A percentile compares a stretch with the other conserved stretches of the same genome.
Conservation (phyloP, 768 basidiomycete genomes). For the Pisolithus microcarpus region DNA sequence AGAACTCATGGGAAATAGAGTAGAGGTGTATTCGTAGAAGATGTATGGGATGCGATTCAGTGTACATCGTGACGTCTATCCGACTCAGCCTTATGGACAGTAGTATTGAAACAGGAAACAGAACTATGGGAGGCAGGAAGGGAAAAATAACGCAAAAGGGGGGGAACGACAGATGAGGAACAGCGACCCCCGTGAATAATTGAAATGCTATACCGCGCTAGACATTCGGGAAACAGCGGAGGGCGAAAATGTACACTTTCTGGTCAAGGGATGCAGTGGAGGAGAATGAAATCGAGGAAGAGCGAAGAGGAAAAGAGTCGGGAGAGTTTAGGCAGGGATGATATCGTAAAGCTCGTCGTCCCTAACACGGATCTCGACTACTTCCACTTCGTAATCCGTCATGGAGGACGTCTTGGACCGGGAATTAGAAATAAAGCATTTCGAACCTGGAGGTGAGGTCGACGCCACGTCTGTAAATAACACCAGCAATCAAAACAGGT, state of each 20-base stretch:
- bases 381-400: slow-evolving; percentile 77
- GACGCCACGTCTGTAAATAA: slow-evolving; percentile 61
- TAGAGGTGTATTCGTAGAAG: too few relatives aligned
- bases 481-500: slow-evolving; percentile 1
- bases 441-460: slow-evolving; percentile 70
- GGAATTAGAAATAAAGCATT: slow-evolving; percentile 59
- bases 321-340: slow-evolving; percentile 38
- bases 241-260: neutral
- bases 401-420: slow-evolving; percentile 58
- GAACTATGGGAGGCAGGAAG: neutral
- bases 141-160: neutral
- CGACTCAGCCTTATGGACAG: neutral
- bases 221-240: neutral
- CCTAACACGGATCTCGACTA: slow-evolving; percentile 78
- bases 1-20: too few relatives aligned
- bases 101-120: slow-evolving; percentile 5
- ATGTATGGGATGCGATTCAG: neutral
- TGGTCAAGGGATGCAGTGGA: neutral
- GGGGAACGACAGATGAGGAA: neutral
- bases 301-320: neutral
- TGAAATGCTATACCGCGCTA: neutral
- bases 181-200: too few relatives aligned
- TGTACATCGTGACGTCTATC: slow-evolving; percentile 4
- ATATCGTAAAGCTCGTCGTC: slow-evolving; percentile 74
- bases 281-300: slow-evolving; percentile 3